A percentile compares a stretch with the other conserved stretches of the same genome.
phyloP scores from a whole-genome alignment of 257 asterid species.

The Solanum rostratum region DNA sequence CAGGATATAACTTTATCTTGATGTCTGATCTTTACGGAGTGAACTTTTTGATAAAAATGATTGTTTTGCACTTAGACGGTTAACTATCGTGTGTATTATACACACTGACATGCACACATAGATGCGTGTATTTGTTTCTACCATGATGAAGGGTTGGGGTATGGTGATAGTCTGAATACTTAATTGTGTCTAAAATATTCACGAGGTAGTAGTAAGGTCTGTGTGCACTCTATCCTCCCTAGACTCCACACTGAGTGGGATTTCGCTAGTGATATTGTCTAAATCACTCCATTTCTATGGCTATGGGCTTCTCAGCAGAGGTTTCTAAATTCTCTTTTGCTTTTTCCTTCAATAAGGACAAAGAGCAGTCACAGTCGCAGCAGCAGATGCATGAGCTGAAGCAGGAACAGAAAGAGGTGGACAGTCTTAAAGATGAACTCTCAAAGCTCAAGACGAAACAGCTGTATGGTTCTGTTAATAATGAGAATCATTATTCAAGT shows the following conservation, averaged over 20 bases:
- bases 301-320: neutral
- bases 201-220: too few relatives aligned
- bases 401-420: slow-evolving; percentile 35
- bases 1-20: neutral
- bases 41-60: neutral
- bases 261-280: too few relatives aligned
- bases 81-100: neutral
- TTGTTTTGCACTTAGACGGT: neutral
- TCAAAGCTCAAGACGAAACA: slow-evolving; percentile 41
- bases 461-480: slow-evolving; percentile 25
- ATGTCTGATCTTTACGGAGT: neutral
- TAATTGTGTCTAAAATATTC: neutral
- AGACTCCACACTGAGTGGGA: too few relatives aligned
- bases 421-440: slow-evolving; percentile 45
- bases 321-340: neutral
- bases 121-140: neutral
- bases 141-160: neutral
- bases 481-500: neutral
- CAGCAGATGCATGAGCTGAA: slow-evolving; percentile 3
- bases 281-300: too few relatives aligned
- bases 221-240: too few relatives aligned
- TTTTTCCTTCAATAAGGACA: neutral
- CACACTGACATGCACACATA: neutral
- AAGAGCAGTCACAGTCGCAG: neutral
- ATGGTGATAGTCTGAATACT: neutral